Evolutionary conservation across 108 stramenopile species (phyloP).

Genomic region (Fragilaria crotonensis): DNA sequence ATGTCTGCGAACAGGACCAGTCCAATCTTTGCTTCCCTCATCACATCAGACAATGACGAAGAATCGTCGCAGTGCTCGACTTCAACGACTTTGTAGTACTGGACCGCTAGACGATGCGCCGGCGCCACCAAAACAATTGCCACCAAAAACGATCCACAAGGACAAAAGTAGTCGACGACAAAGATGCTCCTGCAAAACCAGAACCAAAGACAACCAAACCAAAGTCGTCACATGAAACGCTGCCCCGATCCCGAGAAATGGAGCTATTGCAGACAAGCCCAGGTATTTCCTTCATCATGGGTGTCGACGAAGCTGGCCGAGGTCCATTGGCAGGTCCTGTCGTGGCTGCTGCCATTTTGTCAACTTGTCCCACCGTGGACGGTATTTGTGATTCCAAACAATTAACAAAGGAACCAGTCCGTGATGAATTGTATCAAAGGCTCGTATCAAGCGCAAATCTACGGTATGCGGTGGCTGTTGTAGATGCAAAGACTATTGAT

Average conservation of each 20-base stretch:
- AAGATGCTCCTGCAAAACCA: no score
- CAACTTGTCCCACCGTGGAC: constrained; percentile 30
- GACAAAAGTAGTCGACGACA: no score
- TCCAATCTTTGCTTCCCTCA: no score
- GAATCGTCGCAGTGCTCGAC: no score
- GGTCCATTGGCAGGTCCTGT: constrained; percentile 96
- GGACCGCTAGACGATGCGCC: no score
- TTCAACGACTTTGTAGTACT: no score
- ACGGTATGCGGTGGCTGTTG: constrained; percentile 72
- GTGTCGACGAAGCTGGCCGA: constrained; percentile 96
- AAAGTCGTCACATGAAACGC: no score
- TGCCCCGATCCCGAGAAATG: not conserved
- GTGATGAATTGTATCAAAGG: constrained; percentile 36
- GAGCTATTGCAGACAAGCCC: not conserved
- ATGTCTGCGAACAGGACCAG: no score
- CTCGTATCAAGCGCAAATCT: constrained; percentile 42
- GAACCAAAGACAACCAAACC: no score
- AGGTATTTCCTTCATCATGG: constrained; percentile 36
- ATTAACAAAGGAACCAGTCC: constrained; percentile 74
- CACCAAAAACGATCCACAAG: no score
- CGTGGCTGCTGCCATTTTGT: constrained; percentile 64
- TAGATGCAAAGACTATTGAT: constrained; percentile 88
- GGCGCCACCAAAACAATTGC: no score
- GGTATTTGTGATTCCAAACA: constrained; percentile 92
- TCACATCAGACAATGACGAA: no score